Percentiles rank a stretch among this genome's conserved stretches.
phyloP scores from a whole-genome alignment of 768 basidiomycete species.

The Xanthoconium purpureum region DNA sequence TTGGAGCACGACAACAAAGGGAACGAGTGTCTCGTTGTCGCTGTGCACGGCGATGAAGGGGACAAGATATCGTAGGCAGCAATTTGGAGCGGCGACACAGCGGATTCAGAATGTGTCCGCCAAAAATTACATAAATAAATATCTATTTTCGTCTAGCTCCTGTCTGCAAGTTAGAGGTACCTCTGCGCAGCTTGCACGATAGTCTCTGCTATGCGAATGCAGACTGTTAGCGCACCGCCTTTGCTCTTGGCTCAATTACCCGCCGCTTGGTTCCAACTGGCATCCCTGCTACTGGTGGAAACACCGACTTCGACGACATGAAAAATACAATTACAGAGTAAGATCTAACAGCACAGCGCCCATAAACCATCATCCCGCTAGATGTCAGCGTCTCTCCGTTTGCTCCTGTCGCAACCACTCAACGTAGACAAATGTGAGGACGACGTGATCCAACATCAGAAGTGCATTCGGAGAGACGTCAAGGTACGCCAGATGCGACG shows the following conservation, averaged over 20 bases:
- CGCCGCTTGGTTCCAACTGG: too few species aligned
- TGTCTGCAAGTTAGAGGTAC: too few species aligned
- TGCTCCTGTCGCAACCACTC: slow-evolving; percentile 19
- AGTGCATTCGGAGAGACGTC: slow-evolving; percentile 14
- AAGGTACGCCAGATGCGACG: slow-evolving; percentile 23
- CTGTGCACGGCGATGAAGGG: slow-evolving; percentile 15
- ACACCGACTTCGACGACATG: too few species aligned
- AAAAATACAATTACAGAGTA: too few species aligned
- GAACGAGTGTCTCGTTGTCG: not conserved
- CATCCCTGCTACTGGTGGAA: too few species aligned
- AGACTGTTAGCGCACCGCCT: not conserved
- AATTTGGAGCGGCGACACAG: not conserved
- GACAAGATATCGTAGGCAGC: not conserved
- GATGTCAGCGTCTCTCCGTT: not conserved
- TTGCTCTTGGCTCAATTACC: not conserved
- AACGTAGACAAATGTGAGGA: slow-evolving; percentile 26
- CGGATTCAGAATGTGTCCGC: slow-evolving; percentile 1
- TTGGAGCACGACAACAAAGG: not conserved
- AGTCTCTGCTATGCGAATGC: too few species aligned
- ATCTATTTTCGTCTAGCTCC: not conserved
- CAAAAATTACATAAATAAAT: not conserved
- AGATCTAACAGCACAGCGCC: too few species aligned
- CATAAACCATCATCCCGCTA: too few species aligned
- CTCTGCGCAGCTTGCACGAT: not conserved
- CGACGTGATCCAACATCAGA: slow-evolving; percentile 25